phyloP scores from a whole-genome alignment of 2,329 filamentous ascomycete genomes.

The Penicillium sp. region DNA sequence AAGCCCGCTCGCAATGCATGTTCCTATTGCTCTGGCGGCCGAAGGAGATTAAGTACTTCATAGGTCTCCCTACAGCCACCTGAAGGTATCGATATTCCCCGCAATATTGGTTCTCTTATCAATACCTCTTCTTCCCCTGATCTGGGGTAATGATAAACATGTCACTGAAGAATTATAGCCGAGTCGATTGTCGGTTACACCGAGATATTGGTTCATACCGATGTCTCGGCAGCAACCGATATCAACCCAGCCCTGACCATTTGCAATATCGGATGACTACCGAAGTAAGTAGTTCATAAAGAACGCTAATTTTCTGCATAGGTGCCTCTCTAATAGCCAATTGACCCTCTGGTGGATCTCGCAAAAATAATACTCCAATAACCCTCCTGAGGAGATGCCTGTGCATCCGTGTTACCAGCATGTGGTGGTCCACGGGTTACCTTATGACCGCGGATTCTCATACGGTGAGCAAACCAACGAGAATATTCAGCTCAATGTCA shows the following conservation, averaged over 20 bases:
- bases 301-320: neutral
- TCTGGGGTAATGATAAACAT: neutral
- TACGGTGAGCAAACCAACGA: neutral
- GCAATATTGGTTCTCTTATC: neutral
- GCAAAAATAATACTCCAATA: neutral
- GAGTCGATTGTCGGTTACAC: neutral
- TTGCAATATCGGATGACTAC: neutral
- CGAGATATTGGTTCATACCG: neutral
- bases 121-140: neutral
- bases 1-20: neutral
- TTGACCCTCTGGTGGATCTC: neutral
- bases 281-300: neutral
- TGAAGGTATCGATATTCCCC: neutral
- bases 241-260: neutral
- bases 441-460: neutral
- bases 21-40: neutral
- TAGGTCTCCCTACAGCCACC: neutral
- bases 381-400: neutral
- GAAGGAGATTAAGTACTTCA: neutral
- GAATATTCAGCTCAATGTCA: neutral
- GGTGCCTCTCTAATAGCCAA: neutral
- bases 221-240: neutral
- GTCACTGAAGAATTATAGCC: neutral
- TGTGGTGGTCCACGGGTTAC: neutral
- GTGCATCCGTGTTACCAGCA: neutral